phyloP scores from a whole-genome alignment of 345 rosid species.

The Pelargonium nanum region DNA sequence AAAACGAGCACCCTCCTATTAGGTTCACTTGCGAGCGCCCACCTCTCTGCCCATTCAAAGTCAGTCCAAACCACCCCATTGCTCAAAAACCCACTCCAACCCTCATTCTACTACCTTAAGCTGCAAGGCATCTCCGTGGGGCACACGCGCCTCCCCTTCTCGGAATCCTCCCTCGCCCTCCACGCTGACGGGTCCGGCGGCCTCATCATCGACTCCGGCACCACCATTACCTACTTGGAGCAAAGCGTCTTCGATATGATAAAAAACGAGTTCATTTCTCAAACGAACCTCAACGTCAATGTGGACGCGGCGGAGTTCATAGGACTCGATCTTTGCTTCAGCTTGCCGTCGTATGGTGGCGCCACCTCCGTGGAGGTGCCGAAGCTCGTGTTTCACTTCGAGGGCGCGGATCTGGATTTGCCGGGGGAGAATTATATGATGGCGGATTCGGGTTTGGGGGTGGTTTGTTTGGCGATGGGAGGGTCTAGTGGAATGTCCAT shows the following conservation, averaged over 20 bases:
- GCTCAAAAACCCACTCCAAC: conserved; percentile 49
- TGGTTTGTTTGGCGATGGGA: conserved; percentile 82
- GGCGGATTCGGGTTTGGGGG: conserved; percentile 43
- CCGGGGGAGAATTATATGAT: conserved; percentile 78
- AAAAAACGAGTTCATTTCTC: conserved; percentile 40
- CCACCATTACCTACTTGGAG: conserved; percentile 72
- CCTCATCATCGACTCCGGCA: conserved; percentile 80
- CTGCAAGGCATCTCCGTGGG: conserved; percentile 85
- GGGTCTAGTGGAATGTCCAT: conserved; percentile 73
- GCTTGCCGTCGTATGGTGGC: conserved; percentile 26
- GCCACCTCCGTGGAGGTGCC: conserved; percentile 43
- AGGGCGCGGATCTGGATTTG: conserved; percentile 66
- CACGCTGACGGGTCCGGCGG: conserved; percentile 76
- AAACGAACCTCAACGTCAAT: conserved; percentile 30
- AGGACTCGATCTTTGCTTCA: conserved; percentile 80
- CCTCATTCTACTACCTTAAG: conserved; percentile 79
- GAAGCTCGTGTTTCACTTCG: conserved; percentile 55
- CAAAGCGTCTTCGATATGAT: conserved; percentile 38
- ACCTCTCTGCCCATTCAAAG: conserved; percentile 6
- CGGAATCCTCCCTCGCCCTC: conserved; percentile 52
- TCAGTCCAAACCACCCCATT: conserved; percentile 39
- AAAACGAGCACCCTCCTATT: conserved; percentile 52
- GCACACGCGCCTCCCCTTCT: conserved; percentile 37
- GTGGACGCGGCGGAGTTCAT: conserved; percentile 35
- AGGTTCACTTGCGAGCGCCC: conserved; percentile 37